Conservation (phyloP, 2,329 filamentous ascomycete species). For the Penicillium sp. region DNA sequence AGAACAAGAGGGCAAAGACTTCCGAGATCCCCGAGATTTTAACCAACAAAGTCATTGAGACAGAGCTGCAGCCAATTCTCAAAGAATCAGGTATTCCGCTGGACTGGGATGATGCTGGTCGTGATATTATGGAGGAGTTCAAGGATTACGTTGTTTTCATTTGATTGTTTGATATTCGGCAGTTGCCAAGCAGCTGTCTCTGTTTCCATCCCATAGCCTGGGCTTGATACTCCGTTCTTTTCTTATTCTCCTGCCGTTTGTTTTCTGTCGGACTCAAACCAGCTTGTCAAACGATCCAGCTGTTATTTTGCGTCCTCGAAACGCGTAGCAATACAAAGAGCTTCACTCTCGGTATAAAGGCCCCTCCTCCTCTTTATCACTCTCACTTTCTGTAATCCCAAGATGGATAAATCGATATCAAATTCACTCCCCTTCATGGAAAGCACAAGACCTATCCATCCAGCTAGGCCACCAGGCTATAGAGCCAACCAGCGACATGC, state of each 20-base stretch:
- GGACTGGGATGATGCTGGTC: slow-evolving; percentile 45
- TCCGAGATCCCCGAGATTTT: background rate
- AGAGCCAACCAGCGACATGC: background rate
- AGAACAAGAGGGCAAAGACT: slow-evolving; percentile 3
- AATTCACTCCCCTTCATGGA: background rate
- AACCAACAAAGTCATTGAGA: background rate
- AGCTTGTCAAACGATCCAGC: background rate
- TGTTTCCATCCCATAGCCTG: background rate
- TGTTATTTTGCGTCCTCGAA: background rate
- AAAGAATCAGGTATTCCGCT: background rate
- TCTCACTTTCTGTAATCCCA: background rate
- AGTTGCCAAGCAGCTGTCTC: background rate
- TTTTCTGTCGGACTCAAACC: background rate
- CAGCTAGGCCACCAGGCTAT: background rate
- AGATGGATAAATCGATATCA: background rate
- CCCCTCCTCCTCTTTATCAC: background rate
- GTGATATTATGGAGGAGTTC: slow-evolving; percentile 45
- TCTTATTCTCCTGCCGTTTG: background rate
- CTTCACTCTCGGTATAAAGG: background rate
- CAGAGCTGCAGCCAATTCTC: background rate
- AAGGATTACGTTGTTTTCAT: slow-evolving; percentile 47
- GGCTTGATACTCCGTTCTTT: background rate
- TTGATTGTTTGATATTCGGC: slow-evolving; percentile 19
- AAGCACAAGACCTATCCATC: background rate
- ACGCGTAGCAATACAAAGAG: background rate